These are phyloP conservation scores for Aspergillus sp. DNA, from an alignment of 2,329 filamentous ascomycete species.

Conservation along the genomic window DNA sequence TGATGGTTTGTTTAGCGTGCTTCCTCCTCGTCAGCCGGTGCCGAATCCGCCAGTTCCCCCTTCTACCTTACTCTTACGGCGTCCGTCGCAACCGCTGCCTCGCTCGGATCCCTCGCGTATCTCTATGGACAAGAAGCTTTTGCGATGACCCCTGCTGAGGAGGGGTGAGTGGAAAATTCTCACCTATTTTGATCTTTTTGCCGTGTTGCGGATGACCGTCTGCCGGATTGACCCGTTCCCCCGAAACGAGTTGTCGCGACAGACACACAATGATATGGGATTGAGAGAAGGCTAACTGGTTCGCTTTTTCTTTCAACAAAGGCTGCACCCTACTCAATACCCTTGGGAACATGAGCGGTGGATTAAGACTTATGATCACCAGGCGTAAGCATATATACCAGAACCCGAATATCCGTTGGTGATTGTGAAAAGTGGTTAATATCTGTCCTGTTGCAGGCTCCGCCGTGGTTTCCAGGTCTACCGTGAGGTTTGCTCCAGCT, in stretches of 20 bases:
- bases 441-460: conserved; percentile 52
- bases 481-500: conserved; percentile 93
- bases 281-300: conserved; percentile 18
- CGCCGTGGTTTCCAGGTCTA: conserved; percentile 99
- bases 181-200: neutral
- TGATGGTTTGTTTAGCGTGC: conserved; percentile 45
- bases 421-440: conserved; percentile 7
- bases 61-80: conserved; percentile 81
- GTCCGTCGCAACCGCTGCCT: conserved; percentile 74
- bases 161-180: conserved; percentile 67
- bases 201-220: conserved; percentile 7
- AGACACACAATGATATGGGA: conserved; percentile 11
- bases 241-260: conserved; percentile 12
- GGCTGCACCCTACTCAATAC: conserved; percentile 84
- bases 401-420: no score
- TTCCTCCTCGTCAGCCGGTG: conserved; percentile 62
- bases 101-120: conserved; percentile 83
- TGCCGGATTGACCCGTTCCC: conserved; percentile 9
- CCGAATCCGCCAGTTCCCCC: conserved; percentile 64
- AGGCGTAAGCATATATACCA: conserved; percentile 60
- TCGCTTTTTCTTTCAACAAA: conserved; percentile 34
- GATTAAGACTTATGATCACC: conserved; percentile 94
- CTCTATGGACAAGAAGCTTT: conserved; percentile 81
- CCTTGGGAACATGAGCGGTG: conserved; percentile 92
- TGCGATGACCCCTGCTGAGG: conserved; percentile 88